These are phyloP conservation scores for Paecilomyces fulvus DNA, from an alignment of 2,329 filamentous ascomycete species.

Conservation along the genomic window DNA sequence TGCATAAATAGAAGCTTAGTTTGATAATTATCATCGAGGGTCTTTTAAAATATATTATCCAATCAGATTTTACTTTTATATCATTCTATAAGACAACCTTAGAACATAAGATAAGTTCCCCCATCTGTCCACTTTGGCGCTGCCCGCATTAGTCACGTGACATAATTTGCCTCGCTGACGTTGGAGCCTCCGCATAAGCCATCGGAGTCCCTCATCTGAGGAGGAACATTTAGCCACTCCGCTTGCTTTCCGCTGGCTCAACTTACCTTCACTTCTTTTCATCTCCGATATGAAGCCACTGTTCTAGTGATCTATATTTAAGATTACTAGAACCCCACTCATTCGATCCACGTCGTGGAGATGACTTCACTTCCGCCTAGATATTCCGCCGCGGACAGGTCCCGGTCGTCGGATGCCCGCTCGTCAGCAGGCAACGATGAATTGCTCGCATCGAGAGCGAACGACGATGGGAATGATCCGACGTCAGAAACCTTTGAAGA, in stretches of 20 bases:
- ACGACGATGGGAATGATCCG: constrained; percentile 1
- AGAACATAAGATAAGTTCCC: no score
- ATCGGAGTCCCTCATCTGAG: neutral
- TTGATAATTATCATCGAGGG: no score
- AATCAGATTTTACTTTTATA: no score
- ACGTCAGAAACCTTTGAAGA: constrained; percentile 15
- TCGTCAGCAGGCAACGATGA: constrained; percentile 11
- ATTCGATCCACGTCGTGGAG: constrained; percentile 1
- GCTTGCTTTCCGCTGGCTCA: neutral
- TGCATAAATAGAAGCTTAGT: no score
- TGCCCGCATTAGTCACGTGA: neutral
- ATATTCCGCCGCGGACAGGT: constrained; percentile 20
- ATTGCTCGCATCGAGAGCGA: constrained; percentile 2
- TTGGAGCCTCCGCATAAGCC: neutral
- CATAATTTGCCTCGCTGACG: neutral
- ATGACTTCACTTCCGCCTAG: constrained; percentile 28
- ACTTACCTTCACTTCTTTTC: neutral
- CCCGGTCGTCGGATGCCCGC: constrained; percentile 18
- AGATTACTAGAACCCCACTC: neutral
- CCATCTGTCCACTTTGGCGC: neutral
- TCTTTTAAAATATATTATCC: no score
- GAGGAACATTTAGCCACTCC: neutral
- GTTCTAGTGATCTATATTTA: neutral
- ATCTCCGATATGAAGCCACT: neutral
- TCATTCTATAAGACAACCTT: no score